Evolutionary conservation across 176 grass and related monocot species (phyloP).

Genomic region (Musa troglodytarum): DNA sequence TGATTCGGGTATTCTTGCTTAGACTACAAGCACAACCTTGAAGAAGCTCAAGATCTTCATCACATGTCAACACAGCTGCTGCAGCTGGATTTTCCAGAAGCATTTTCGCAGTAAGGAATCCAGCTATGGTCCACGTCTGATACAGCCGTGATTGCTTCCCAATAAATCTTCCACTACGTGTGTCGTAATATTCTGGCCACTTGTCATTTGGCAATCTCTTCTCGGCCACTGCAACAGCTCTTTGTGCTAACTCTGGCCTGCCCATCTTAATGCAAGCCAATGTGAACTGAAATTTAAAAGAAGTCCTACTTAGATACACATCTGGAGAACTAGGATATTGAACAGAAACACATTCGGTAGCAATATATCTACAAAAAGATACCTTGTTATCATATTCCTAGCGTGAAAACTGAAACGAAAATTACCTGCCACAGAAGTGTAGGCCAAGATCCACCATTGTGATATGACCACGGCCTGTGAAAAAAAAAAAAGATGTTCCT

Average conservation of each 20-base stretch:
- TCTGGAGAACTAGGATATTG: background rate
- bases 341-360: background rate
- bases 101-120: constrained; percentile 82
- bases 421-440: constrained; percentile 83
- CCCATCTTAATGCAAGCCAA: constrained; percentile 98
- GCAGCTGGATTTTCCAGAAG: constrained; percentile 68
- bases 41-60: constrained; percentile 90
- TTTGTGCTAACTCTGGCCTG: constrained; percentile 62
- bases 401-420: constrained; percentile 10
- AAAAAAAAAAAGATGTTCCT: constrained; percentile 6
- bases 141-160: constrained; percentile 79
- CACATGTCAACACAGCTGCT: constrained; percentile 60
- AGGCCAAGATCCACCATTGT: constrained; percentile 93
- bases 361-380: too few species aligned
- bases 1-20: constrained; percentile 70
- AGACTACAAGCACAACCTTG: constrained; percentile 82
- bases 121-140: constrained; percentile 92
- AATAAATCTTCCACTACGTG: constrained; percentile 72
- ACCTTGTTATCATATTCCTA: background rate
- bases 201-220: constrained; percentile 78
- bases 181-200: constrained; percentile 94
- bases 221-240: constrained; percentile 70
- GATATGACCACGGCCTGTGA: constrained; percentile 86
- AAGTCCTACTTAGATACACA: background rate
- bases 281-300: constrained; percentile 60